Conservation (phyloP, 164 flowering plant genomes). For the Stephania japonica region DNA sequence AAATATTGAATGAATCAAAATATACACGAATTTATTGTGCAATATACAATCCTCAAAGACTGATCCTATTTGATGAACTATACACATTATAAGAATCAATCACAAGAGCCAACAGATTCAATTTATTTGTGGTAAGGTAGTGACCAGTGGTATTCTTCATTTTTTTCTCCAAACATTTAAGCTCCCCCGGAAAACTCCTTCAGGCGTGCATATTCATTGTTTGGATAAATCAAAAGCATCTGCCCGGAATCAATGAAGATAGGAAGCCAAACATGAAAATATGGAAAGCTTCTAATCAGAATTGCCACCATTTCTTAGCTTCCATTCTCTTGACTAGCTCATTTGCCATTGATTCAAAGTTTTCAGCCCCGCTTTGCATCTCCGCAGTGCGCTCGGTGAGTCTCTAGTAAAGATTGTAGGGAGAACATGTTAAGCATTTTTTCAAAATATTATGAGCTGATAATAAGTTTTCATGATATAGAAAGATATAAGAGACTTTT, state of each 20-base stretch:
- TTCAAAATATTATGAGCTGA: not conserved
- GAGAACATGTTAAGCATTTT: not conserved
- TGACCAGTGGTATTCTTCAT: not conserved
- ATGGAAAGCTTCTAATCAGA: constrained; percentile 28
- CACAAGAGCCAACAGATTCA: not conserved
- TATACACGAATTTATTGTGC: not conserved
- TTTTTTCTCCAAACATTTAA: not conserved
- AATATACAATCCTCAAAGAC: not conserved
- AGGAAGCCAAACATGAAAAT: not conserved
- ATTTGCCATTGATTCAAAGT: constrained; percentile 76
- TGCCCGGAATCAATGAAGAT: not conserved
- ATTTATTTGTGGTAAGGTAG: not conserved
- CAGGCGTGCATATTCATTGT: not conserved
- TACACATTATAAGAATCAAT: not conserved
- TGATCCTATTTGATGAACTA: not conserved
- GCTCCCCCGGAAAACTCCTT: not conserved
- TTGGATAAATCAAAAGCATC: not conserved
- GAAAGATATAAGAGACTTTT: not conserved
- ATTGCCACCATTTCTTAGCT: constrained; percentile 80
- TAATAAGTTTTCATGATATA: not conserved
- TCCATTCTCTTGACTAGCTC: constrained; percentile 89
- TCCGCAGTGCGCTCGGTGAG: constrained; percentile 66
- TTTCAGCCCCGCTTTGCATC: constrained; percentile 73
- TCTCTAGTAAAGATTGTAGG: constrained; percentile 36
- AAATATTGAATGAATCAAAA: not conserved